phyloP scores from a whole-genome alignment of 2,329 filamentous ascomycete species.

The Microdochium paspali region DNA sequence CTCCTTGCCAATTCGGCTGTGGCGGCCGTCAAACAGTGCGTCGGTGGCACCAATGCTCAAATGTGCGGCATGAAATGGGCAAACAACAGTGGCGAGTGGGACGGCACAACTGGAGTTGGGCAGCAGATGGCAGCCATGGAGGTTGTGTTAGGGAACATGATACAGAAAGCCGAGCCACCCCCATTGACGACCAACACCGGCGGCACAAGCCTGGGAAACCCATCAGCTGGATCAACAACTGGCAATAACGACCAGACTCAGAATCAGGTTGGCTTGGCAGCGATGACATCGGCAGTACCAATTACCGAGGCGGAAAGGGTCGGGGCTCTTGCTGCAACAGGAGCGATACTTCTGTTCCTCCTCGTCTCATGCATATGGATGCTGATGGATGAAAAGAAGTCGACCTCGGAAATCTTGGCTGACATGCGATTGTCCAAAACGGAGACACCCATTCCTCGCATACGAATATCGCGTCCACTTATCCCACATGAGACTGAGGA shows the following conservation, averaged over 20 bases:
- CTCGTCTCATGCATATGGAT: slow-evolving; percentile 42
- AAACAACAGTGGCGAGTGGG: slow-evolving; percentile 37
- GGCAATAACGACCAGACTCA: neutral
- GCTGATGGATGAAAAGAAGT: slow-evolving; percentile 34
- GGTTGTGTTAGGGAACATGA: slow-evolving; percentile 52
- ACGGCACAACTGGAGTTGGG: slow-evolving; percentile 53
- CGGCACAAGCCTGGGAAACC: slow-evolving; percentile 39
- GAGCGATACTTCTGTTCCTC: slow-evolving; percentile 43
- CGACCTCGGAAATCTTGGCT: slow-evolving; percentile 13
- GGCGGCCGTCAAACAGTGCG: slow-evolving; percentile 47
- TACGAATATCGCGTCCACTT: neutral
- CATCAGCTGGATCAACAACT: slow-evolving; percentile 30
- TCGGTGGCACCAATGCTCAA: slow-evolving; percentile 43
- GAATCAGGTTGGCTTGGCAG: too few species aligned
- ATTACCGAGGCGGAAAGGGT: slow-evolving; percentile 53
- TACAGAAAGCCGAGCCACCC: slow-evolving; percentile 26
- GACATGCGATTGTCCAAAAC: slow-evolving; percentile 6
- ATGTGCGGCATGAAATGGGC: slow-evolving; percentile 55
- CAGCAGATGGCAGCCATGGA: slow-evolving; percentile 65
- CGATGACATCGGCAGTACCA: neutral
- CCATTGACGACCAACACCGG: slow-evolving; percentile 32
- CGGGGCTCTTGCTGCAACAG: slow-evolving; percentile 58
- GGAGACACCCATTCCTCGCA: neutral
- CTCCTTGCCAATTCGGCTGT: slow-evolving; percentile 45
- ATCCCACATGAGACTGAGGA: neutral